phyloP scores from a whole-genome alignment of 2,329 filamentous ascomycete species.

The Xylariaceae sp. region DNA sequence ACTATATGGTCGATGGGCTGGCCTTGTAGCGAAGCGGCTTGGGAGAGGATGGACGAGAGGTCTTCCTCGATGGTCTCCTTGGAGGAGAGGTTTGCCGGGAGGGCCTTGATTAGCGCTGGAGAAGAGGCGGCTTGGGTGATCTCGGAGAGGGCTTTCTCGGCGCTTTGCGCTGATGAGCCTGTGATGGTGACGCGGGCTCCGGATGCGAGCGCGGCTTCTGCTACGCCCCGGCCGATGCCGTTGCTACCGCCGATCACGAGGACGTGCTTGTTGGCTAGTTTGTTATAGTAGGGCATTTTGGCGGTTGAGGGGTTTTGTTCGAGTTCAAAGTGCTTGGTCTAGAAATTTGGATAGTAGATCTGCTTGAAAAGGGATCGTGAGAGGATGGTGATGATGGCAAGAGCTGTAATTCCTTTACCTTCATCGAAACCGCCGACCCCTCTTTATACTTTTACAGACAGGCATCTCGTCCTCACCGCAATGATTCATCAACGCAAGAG shows the following conservation, averaged over 20 bases:
- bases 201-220: slow-evolving; percentile 24
- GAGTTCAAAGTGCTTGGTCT: not conserved
- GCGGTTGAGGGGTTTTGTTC: not conserved
- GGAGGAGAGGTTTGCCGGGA: slow-evolving; percentile 24
- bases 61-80: slow-evolving; percentile 20
- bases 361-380: no score
- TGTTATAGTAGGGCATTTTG: slow-evolving; percentile 30
- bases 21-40: slow-evolving; percentile 5
- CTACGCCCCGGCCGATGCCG: slow-evolving; percentile 29
- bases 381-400: no score
- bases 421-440: no score
- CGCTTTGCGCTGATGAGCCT: slow-evolving; percentile 20
- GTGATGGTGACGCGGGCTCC: slow-evolving; percentile 24
- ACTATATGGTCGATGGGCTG: slow-evolving; percentile 29
- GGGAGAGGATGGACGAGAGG: slow-evolving; percentile 22
- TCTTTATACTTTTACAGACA: no score
- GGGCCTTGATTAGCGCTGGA: slow-evolving; percentile 11
- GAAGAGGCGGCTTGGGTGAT: slow-evolving; percentile 19
- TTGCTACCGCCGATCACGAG: slow-evolving; percentile 28
- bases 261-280: slow-evolving; percentile 29
- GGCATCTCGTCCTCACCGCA: no score
- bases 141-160: slow-evolving; percentile 17
- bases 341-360: not conserved
- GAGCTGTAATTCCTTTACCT: no score
- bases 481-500: no score